Evolutionary conservation across 805 yeast species (phyloP), one percentile per base, ranked within the genome.

Genomic region (Isabelozyma pseudorhagii): DNA sequence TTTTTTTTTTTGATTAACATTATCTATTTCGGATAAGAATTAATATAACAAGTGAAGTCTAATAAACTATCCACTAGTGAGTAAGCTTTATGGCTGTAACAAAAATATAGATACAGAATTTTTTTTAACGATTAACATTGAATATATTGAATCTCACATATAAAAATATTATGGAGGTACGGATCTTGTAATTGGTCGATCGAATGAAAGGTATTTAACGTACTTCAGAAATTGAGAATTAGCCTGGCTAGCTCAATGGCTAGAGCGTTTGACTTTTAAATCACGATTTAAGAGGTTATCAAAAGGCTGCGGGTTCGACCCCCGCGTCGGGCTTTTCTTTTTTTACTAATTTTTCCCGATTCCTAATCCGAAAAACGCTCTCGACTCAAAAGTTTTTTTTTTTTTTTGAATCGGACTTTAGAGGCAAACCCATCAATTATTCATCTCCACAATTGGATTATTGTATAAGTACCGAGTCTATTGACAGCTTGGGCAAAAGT

Each of bases 191-290:
- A 21, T 4, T 5, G 6, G 3, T 21, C 25, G 3, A 21, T 21
- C 6, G 25, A 21, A 6, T 21, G 25, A 21, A 21, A 21, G 6
- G 25, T 21, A 21, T 6, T 6, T 21, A 21, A 21, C 25, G 1
- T 6, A 2, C 6, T 6, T 21, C 5, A 21, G 3, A 21, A 21
- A 5, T 21, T 21, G n/a, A 31, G 36, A 31, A 31, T 31, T 6
- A 39, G 41, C 41, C 41, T 39, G 41, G 41, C 41, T 39, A 39
- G 41, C 41, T 39, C 41, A 39, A 39, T 39, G 41, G 41, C 41
- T 39, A 39, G 41, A 39, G 41, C 41, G 41, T 39, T 39, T 39
- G 41, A 39, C 41, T 39, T 39, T 39, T 39, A 39, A 11, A 18
- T 17, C 41, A 11, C 41, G 10, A 31, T 39, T 39, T 17, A 39